These are phyloP conservation scores for Fusarium lateritium DNA, from an alignment of 2,329 filamentous ascomycete genomes.

Conservation along the genomic window DNA sequence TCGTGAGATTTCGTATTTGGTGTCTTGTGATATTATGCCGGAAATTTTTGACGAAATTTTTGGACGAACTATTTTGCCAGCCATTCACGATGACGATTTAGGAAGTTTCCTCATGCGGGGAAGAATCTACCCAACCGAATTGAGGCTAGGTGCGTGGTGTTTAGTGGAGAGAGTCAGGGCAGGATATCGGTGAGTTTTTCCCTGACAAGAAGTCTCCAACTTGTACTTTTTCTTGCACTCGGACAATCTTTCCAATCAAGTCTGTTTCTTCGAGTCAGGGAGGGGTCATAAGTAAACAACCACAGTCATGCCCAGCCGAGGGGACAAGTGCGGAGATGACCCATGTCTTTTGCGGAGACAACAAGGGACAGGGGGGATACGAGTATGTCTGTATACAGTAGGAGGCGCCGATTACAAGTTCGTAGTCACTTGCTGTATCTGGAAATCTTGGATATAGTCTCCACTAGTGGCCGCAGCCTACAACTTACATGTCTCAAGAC, in stretches of 20 bases:
- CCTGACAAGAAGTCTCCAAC: neutral
- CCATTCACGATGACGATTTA: neutral
- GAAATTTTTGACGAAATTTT: conserved; percentile 1
- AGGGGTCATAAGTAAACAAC: conserved; percentile 15
- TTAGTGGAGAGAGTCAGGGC: neutral
- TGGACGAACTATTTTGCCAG: neutral
- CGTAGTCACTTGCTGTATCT: conserved; percentile 20
- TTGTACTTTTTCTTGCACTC: neutral
- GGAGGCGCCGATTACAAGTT: conserved; percentile 29
- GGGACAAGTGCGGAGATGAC: conserved; percentile 13
- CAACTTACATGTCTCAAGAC: conserved; percentile 2
- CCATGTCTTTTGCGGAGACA: conserved; percentile 6
- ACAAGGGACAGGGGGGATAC: neutral
- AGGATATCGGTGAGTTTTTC: conserved; percentile 14
- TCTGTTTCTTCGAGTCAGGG: neutral
- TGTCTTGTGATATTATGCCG: neutral
- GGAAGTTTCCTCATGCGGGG: conserved; percentile 18
- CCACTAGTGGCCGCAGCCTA: conserved; percentile 6
- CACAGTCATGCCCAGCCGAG: neutral
- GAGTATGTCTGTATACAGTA: conserved; percentile 20
- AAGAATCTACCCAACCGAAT: neutral
- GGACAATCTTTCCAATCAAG: conserved; percentile 24
- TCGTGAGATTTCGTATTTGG: neutral
- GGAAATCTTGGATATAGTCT: conserved; percentile 3
- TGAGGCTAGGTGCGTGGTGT: neutral